Evolutionary conservation across 352 stramenopile species (phyloP), one percentile per base, ranked within the genome.

Genomic region (Globisporangium nodosum): DNA sequence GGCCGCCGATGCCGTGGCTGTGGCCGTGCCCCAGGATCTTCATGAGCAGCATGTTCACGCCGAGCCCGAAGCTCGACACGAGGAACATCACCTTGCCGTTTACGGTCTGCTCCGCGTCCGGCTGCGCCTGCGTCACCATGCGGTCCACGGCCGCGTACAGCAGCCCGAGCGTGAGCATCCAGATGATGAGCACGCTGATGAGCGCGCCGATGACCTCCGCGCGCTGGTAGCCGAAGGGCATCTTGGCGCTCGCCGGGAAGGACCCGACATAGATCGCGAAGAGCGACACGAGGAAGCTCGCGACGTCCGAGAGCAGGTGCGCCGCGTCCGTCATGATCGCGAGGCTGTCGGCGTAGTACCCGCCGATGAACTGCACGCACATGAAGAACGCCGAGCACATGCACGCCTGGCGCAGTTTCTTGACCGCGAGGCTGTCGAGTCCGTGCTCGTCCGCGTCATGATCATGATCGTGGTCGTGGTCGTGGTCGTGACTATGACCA

Each of bases 171-270:
- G 89, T 98, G n/a, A 99, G 76, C 52, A 98, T 74, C 65, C 92
- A 97, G 56, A 99, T 96, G 55, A 93, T 80, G 35, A 97, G 54
- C 56, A 99, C 96, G 52, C 84, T 98, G 46, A 97, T 81, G 4
- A 99, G 65, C 24, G 97, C 97, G 9, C 95, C 96, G 5, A 99
- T 75, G 13, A 98, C 95, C 69, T 99, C 97, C 2, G 92, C 96
- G 49, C 97, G 83, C 59, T 98, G 88, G 57, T 97, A 96, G n/a
- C 97, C 97, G 73, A 97, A 99, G 0, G 94, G 97, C 71, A 96
- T 87, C 27, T 52, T 56, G 8, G 80, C 74, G 2, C 71, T 78
- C 11, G 81, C 71, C 1, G 85, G 71, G 2, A 81, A 69, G 27
- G 83, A 67, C 15, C 69, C 77, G 30, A 90, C 66, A 58, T 88